Conservation (phyloP, 345 rosid species). For the Citrus trifoliata region DNA sequence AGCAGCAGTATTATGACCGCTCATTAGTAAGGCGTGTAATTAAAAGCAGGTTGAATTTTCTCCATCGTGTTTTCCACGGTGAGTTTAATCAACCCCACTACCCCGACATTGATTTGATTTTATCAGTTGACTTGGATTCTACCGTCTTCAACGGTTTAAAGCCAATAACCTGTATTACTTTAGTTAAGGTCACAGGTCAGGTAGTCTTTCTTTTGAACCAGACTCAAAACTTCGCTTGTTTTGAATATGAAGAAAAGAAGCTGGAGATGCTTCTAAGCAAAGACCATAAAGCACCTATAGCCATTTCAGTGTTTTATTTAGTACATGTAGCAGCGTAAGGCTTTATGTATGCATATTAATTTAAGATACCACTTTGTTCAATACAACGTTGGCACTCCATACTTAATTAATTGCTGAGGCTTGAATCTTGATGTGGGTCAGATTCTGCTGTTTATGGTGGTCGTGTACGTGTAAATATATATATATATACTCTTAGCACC, state of each 20-base stretch:
- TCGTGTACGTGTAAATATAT: no score
- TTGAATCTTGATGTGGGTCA: no score
- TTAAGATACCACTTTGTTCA: no score
- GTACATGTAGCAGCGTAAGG: background rate
- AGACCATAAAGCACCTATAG: constrained; percentile 1
- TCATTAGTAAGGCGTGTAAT: background rate
- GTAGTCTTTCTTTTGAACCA: background rate
- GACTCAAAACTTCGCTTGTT: constrained; percentile 24
- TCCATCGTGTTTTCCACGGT: background rate
- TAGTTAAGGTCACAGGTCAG: background rate
- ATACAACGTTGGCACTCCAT: no score
- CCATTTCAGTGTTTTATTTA: background rate
- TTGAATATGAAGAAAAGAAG: constrained; percentile 33
- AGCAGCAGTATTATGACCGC: background rate
- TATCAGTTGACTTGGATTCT: background rate
- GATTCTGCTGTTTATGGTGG: no score
- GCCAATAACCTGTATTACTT: background rate
- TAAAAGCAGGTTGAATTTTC: background rate
- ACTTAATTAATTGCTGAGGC: no score
- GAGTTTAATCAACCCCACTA: background rate
- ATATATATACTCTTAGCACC: no score
- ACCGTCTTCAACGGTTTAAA: background rate
- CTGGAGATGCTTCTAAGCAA: constrained; percentile 41
- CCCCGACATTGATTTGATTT: background rate
- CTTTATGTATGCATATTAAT: no score